These are phyloP conservation scores for Arctium minus DNA, from an alignment of 129 eudicot genomes.

Conservation along the genomic window DNA sequence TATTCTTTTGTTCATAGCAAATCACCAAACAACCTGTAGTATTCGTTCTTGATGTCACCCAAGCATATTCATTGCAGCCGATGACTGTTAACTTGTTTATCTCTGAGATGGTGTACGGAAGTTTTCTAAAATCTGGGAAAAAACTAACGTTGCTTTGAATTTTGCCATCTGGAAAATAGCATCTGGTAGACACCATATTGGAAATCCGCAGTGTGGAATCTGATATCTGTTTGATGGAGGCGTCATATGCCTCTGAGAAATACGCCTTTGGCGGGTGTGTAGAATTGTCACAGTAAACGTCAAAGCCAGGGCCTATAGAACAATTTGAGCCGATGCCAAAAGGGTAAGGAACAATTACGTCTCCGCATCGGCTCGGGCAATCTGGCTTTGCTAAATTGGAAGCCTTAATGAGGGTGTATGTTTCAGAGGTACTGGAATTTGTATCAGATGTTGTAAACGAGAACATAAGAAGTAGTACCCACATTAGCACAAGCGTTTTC, in stretches of 20 bases:
- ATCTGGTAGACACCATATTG: not conserved
- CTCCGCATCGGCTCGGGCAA: slow-evolving; percentile 17
- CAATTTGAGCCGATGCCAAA: slow-evolving; percentile 14
- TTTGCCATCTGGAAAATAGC: not conserved
- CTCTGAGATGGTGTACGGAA: slow-evolving; percentile 8
- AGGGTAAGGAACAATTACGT: slow-evolving; percentile 10
- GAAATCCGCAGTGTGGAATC: slow-evolving; percentile 1
- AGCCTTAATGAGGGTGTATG: not conserved
- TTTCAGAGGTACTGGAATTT: not conserved
- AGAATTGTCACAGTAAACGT: slow-evolving; percentile 17
- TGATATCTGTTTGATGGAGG: not conserved
- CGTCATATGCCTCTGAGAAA: not conserved
- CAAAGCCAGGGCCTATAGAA: not conserved
- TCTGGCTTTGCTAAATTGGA: not conserved
- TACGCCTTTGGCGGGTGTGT: slow-evolving; percentile 8
- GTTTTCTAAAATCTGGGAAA: not conserved
- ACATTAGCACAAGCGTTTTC: not conserved
- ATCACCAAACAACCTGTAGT: slow-evolving; percentile 30
- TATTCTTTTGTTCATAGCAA: slow-evolving; percentile 11
- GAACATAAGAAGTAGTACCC: not conserved
- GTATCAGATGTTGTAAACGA: not conserved
- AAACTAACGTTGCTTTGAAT: not conserved
- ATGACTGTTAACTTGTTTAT: slow-evolving; percentile 28
- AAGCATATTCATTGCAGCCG: slow-evolving; percentile 35
- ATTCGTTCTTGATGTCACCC: not conserved